Conservation (phyloP, 139 green algal species). For the Penium margaritaceum region DNA sequence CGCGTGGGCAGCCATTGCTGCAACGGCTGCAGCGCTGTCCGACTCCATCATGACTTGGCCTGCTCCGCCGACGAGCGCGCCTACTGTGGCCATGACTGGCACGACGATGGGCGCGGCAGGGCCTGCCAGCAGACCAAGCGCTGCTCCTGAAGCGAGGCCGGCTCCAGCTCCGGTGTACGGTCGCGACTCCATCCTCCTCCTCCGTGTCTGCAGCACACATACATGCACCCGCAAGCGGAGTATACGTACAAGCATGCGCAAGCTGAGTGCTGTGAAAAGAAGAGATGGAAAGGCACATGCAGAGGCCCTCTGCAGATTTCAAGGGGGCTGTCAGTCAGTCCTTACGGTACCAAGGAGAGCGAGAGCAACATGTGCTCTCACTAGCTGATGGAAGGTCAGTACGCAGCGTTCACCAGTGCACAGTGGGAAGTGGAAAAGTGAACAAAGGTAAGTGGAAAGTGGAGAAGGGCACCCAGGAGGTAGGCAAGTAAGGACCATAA, state of each 20-base stretch:
- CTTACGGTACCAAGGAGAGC: no score
- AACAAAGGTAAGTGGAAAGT: not conserved
- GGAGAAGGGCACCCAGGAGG: no score
- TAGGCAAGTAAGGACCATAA: no score
- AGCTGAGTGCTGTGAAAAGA: not conserved
- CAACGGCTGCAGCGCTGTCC: slow-evolving; percentile 2
- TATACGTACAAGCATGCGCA: not conserved
- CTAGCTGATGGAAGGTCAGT: no score
- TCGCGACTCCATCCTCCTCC: slow-evolving; percentile 2
- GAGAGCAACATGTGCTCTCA: no score
- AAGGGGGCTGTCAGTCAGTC: no score
- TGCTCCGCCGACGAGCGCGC: slow-evolving; percentile 35
- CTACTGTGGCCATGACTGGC: slow-evolving; percentile 40
- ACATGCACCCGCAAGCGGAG: no score
- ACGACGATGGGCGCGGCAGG: slow-evolving; percentile 26
- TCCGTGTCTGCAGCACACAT: not conserved
- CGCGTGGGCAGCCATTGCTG: not conserved
- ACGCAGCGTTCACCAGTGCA: not conserved
- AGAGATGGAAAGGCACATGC: not conserved
- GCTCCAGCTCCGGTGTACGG: slow-evolving; percentile 19
- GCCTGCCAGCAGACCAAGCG: slow-evolving; percentile 23
- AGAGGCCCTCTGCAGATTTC: no score
- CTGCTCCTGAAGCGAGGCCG: slow-evolving; percentile 23
- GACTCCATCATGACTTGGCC: slow-evolving; percentile 55
- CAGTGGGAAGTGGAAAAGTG: not conserved